Evolutionary conservation across 345 rosid species (phyloP).

Genomic region (Citrus sinensis): DNA sequence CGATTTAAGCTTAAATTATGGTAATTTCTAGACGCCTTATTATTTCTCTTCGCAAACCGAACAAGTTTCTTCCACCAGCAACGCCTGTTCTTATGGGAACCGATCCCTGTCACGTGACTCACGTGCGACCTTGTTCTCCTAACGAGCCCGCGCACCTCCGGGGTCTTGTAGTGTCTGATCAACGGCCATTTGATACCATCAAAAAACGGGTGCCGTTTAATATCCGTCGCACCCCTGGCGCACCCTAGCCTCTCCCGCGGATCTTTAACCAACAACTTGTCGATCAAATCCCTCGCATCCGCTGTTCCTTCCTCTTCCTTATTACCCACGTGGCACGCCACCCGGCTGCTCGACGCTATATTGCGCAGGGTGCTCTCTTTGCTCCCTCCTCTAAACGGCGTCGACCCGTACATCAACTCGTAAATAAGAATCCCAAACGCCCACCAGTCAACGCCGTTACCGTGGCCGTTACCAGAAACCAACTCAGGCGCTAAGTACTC

Average conservation of each 20-base stretch:
- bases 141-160: slow-evolving; percentile 53
- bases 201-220: slow-evolving; percentile 76
- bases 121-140: slow-evolving; percentile 38
- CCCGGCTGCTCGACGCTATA: slow-evolving; percentile 40
- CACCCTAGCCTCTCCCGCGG: slow-evolving; percentile 75
- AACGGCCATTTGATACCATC: slow-evolving; percentile 75
- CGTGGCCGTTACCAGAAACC: slow-evolving; percentile 75
- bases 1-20: slow-evolving; percentile 21
- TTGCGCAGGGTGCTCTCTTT: slow-evolving; percentile 76
- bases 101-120: slow-evolving; percentile 27
- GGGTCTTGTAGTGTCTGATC: slow-evolving; percentile 75
- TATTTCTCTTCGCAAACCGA: slow-evolving; percentile 27
- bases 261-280: slow-evolving; percentile 71
- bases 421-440: slow-evolving; percentile 73
- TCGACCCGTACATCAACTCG: slow-evolving; percentile 69
- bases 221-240: slow-evolving; percentile 67
- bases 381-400: slow-evolving; percentile 78
- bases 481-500: slow-evolving; percentile 93
- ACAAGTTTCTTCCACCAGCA: slow-evolving; percentile 47
- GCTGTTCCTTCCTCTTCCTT: slow-evolving; percentile 38
- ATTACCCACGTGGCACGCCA: slow-evolving; percentile 36
- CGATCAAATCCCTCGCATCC: slow-evolving; percentile 71
- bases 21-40: slow-evolving; percentile 14
- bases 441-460: slow-evolving; percentile 97
- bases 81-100: slow-evolving; percentile 31